Evolutionary conservation across 2,329 filamentous ascomycete species (phyloP).

Genomic region (Pseudogymnoascus sp.): DNA sequence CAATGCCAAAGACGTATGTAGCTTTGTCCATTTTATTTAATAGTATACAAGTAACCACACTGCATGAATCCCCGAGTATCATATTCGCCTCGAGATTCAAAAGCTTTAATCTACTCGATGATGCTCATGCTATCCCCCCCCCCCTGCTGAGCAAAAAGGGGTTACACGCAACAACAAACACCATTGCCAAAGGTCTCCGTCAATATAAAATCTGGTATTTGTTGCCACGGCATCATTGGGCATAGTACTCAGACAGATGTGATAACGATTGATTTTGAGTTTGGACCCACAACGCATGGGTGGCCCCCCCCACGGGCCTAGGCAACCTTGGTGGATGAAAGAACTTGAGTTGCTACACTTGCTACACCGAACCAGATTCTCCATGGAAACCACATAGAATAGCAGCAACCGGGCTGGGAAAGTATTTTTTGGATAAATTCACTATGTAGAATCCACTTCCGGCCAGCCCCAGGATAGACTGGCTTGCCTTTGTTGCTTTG

Average conservation of each 20-base stretch:
- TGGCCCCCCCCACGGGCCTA: background rate
- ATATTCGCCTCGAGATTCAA: background rate
- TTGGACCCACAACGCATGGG: background rate
- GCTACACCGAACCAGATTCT: background rate
- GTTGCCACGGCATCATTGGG: background rate
- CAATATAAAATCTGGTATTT: background rate
- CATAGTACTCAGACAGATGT: background rate
- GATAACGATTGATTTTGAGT: background rate
- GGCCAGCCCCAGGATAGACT: background rate
- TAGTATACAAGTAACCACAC: background rate
- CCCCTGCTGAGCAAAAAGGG: background rate
- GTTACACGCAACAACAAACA: background rate
- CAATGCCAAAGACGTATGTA: background rate
- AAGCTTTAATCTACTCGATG: background rate
- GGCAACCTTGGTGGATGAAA: background rate
- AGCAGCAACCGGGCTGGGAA: background rate
- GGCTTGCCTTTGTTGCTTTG: background rate
- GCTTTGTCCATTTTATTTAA: background rate
- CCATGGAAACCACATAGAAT: background rate
- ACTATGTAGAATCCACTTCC: background rate
- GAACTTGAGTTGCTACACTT: no score
- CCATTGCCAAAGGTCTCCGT: background rate
- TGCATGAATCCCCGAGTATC: background rate
- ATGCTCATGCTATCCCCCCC: background rate
- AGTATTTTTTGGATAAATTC: background rate